Conservation (phyloP, 805 yeast species). For the Ogataea kodamae region DNA sequence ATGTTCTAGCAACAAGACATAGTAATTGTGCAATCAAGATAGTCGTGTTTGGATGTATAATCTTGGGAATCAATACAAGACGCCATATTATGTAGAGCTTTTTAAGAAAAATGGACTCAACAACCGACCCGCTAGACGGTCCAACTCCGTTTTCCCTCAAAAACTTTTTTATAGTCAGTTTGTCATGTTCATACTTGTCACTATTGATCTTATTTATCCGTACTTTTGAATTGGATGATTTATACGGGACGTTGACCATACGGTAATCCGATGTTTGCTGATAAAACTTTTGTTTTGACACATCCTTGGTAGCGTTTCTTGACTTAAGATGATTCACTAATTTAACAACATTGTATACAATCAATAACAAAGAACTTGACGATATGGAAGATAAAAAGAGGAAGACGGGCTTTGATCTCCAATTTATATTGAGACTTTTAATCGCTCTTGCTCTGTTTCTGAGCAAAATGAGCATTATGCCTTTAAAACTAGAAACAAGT, state of each 20-base stretch:
- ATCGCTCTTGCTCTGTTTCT: slow-evolving; percentile 19
- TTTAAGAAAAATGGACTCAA: slow-evolving; percentile 59
- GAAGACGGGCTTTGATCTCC: slow-evolving; percentile 33
- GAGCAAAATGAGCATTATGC: no score
- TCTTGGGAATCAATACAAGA: slow-evolving; percentile 68
- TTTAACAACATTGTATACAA: slow-evolving; percentile 26
- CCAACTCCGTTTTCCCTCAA: slow-evolving; percentile 29
- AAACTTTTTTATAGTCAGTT: slow-evolving; percentile 48
- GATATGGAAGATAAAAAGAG: slow-evolving; percentile 30
- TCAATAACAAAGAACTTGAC: slow-evolving; percentile 23
- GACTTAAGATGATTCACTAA: slow-evolving; percentile 19
- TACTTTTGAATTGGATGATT: slow-evolving; percentile 37
- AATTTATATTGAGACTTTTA: slow-evolving; percentile 24
- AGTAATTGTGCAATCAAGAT: slow-evolving; percentile 66
- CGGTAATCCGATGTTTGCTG: slow-evolving; percentile 23
- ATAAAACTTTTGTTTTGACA: slow-evolving; percentile 8
- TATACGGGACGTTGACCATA: slow-evolving; percentile 46
- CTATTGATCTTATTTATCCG: slow-evolving; percentile 45
- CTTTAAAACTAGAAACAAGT: no score
- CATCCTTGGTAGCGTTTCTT: slow-evolving; percentile 3
- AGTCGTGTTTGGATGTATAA: slow-evolving; percentile 63
- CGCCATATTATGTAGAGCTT: slow-evolving; percentile 76
- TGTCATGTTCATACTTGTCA: slow-evolving; percentile 54
- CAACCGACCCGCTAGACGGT: slow-evolving; percentile 5
- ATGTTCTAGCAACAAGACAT: slow-evolving; percentile 77